phyloP scores from a whole-genome alignment of 2,329 filamentous ascomycete genomes.

The Arachnomyces sp. region DNA sequence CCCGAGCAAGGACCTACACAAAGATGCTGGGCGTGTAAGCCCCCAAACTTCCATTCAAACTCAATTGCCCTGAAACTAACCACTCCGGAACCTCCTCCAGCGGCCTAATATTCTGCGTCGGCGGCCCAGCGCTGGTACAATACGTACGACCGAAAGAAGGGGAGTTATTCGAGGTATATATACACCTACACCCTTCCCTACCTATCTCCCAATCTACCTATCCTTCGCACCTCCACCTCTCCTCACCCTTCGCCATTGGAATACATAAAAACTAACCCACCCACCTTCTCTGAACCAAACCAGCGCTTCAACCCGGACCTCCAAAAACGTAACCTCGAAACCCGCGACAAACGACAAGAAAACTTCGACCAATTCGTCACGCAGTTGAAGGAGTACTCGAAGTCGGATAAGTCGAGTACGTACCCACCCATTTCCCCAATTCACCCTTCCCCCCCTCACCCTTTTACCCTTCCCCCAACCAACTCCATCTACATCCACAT shows the following conservation, averaged over 20 bases:
- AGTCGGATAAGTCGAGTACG: slow-evolving; percentile 82
- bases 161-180: slow-evolving; percentile 65
- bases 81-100: slow-evolving; percentile 44
- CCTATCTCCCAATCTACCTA: no score
- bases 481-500: background rate
- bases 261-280: background rate
- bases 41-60: slow-evolving; percentile 3
- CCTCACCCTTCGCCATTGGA: slow-evolving; percentile 3
- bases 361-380: slow-evolving; percentile 85
- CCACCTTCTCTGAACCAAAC: background rate
- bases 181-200: no score
- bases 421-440: slow-evolving; percentile 5
- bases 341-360: slow-evolving; percentile 63
- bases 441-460: background rate
- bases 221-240: no score
- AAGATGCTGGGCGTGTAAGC: slow-evolving; percentile 67
- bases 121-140: slow-evolving; percentile 75
- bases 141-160: slow-evolving; percentile 71
- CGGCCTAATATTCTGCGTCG: slow-evolving; percentile 62
- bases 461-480: no score
- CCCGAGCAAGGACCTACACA: slow-evolving; percentile 39
- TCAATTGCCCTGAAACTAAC: slow-evolving; percentile 1
- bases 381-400: slow-evolving; percentile 78
- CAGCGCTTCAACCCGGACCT: slow-evolving; percentile 87
- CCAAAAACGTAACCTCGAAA: slow-evolving; percentile 78